A percentile compares a stretch with the other conserved stretches of the same genome.
Conservation (phyloP, 805 yeast species). For the Henningerozyma blattae region DNA sequence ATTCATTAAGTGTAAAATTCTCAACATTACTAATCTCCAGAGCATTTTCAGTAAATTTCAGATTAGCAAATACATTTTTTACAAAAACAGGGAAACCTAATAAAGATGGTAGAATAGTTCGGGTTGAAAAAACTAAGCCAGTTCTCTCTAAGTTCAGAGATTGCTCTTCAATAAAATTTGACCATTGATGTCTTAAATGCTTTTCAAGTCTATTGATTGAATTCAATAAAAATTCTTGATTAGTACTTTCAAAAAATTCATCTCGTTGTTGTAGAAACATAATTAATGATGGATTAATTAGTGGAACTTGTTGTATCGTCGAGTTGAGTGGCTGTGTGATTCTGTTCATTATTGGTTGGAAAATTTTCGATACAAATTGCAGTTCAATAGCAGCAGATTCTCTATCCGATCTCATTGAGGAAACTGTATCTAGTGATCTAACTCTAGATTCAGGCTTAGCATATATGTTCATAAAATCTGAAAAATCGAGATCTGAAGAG, state of each 20-base stretch:
- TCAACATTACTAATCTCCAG: neutral
- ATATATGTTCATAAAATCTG: slow-evolving; percentile 28
- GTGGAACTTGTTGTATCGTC: slow-evolving; percentile 23
- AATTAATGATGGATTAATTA: slow-evolving; percentile 32
- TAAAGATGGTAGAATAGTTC: slow-evolving; percentile 33
- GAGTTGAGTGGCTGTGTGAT: slow-evolving; percentile 9
- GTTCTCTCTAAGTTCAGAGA: slow-evolving; percentile 31
- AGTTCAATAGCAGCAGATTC: slow-evolving; percentile 32
- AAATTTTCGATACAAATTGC: slow-evolving; percentile 34
- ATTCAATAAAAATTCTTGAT: slow-evolving; percentile 52
- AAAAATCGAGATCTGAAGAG: slow-evolving; percentile 31
- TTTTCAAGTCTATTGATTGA: slow-evolving; percentile 40
- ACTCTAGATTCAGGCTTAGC: slow-evolving; percentile 9
- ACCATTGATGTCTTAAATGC: slow-evolving; percentile 45
- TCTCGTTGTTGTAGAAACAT: slow-evolving; percentile 30
- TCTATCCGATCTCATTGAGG: slow-evolving; percentile 34
- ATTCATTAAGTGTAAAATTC: neutral
- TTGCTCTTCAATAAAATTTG: slow-evolving; percentile 44
- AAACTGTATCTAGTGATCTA: slow-evolving; percentile 22
- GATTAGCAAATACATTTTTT: slow-evolving; percentile 19
- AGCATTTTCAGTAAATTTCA: slow-evolving; percentile 17
- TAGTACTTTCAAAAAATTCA: slow-evolving; percentile 31
- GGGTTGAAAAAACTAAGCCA: slow-evolving; percentile 18
- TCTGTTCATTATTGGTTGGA: slow-evolving; percentile 25
- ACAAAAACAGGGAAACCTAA: slow-evolving; percentile 37